Base-by-base conservation (phyloP, 257 asterid species). In the Fraxinus quadrangulata region DNA sequence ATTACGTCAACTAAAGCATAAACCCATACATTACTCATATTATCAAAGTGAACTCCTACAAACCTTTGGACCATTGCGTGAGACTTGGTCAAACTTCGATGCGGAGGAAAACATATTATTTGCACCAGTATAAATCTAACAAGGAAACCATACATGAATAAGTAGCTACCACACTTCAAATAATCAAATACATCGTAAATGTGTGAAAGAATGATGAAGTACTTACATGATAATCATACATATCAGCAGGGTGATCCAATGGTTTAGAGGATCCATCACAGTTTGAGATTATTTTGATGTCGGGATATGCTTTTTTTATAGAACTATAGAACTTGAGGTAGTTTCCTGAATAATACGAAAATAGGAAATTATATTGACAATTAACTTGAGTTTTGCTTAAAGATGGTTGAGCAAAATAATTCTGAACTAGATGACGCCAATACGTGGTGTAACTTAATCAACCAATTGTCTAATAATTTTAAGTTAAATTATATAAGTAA, bases 21-120 rank as follows among this genome's bases (percentile, higher is more conserved):
- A 67, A 49, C 78, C 63, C 34, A n/a, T 39, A 56, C 72, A 26
- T 2, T 63, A 83, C 54, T 37, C 61, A 78, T 74, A 61, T 39
- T 78, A 54, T 24, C 14, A 70, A 70, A 80, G 28, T 63, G 81
- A 28, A 54, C 31, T 39, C 65, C 69, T 71, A 74, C 87, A 51
- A 80, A 94, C 99, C 98, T 95, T 95, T 78, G 99, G 98, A 82
- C 98, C 97, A 72, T 5, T 81, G 16, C 95, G 97, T 69, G 96
- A 37, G 54, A 81, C 91, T 39, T 75, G 82, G 77, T 91, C 93
- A 24, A 94, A 94, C 75, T 87, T 85, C 56, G 63, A 71, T 33
- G 93, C 85, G 47, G 81, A 72, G 9, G 89, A 81, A 74, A 88
- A 94, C 67, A 94, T 90, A 24, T 14, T 30, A 30, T 81, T 87